These are phyloP conservation scores for Fusarium sp. DNA, from an alignment of 2,329 filamentous ascomycete species.

Conservation along the genomic window DNA sequence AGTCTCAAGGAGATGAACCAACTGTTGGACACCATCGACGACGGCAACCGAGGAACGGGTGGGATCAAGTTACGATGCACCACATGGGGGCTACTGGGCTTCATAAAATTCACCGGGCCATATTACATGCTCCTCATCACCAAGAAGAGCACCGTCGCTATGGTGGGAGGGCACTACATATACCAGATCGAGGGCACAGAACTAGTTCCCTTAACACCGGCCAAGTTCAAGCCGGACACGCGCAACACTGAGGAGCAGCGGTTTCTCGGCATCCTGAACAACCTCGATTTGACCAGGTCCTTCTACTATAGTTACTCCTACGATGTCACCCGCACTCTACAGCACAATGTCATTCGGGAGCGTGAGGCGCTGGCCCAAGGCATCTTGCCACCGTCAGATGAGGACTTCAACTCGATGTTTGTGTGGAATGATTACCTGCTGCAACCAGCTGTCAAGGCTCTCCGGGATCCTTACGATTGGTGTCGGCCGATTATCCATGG, in stretches of 20 bases:
- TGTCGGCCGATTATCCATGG: constrained; percentile 95
- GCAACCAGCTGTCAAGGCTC: constrained; percentile 73
- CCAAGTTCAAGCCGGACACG: constrained; percentile 80
- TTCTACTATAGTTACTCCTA: constrained; percentile 99
- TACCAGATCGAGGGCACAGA: constrained; percentile 97
- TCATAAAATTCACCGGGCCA: constrained; percentile 93
- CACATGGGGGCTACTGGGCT: constrained; percentile 93
- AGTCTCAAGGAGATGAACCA: constrained; percentile 92
- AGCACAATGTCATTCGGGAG: constrained; percentile 90
- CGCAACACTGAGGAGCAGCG: constrained; percentile 87
- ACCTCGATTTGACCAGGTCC: constrained; percentile 87
- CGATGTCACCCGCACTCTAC: constrained; percentile 90
- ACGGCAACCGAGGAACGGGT: constrained; percentile 91
- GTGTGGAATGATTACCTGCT: constrained; percentile 96
- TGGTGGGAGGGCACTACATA: constrained; percentile 95
- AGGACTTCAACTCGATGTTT: constrained; percentile 92
- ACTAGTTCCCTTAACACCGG: constrained; percentile 84
- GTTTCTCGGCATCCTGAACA: constrained; percentile 88
- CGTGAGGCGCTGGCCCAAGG: constrained; percentile 76
- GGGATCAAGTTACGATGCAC: constrained; percentile 90
- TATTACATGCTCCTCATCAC: constrained; percentile 98
- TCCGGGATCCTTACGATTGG: constrained; percentile 93
- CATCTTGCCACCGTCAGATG: constrained; percentile 64
- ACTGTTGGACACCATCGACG: constrained; percentile 92
- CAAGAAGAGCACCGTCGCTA: constrained; percentile 94